A percentile compares a stretch with the other conserved stretches of the same genome.
phyloP scores from a whole-genome alignment of 768 basidiomycete genomes.

The Lactifluus pinguis region DNA sequence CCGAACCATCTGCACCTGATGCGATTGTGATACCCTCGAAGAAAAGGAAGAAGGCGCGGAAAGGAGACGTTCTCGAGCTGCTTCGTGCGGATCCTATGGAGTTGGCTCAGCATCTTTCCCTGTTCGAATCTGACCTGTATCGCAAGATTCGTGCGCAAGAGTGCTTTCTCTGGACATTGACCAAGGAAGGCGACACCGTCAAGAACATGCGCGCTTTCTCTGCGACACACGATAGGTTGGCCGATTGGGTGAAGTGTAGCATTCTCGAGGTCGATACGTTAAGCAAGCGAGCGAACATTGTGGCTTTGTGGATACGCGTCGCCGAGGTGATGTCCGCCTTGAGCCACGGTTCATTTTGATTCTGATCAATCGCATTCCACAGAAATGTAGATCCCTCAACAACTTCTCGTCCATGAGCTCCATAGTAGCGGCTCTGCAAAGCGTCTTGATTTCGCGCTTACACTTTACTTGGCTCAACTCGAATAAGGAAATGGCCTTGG shows the following conservation, averaged over 20 bases:
- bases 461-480: slow-evolving; percentile 63
- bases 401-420: slow-evolving; percentile 65
- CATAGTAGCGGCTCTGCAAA: slow-evolving; percentile 53
- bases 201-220: slow-evolving; percentile 46
- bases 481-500: slow-evolving; percentile 40
- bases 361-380: background rate
- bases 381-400: slow-evolving; percentile 58
- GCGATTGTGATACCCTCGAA: slow-evolving; percentile 13
- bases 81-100: slow-evolving; percentile 56
- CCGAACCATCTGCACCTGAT: slow-evolving; percentile 2
- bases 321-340: slow-evolving; percentile 49
- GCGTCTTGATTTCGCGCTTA: slow-evolving; percentile 46
- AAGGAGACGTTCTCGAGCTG: slow-evolving; percentile 50
- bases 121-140: slow-evolving; percentile 65
- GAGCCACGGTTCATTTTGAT: background rate
- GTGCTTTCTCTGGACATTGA: slow-evolving; percentile 55
- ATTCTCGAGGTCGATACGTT: slow-evolving; percentile 44
- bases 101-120: slow-evolving; percentile 74
- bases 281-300: slow-evolving; percentile 44
- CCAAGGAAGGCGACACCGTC: slow-evolving; percentile 29
- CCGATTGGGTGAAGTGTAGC: slow-evolving; percentile 58
- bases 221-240: slow-evolving; percentile 51
- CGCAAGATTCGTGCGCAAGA: slow-evolving; percentile 61
- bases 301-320: slow-evolving; percentile 71
- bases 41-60: slow-evolving; percentile 36